A percentile compares a stretch with the other conserved stretches of the same genome.
These are phyloP conservation scores for Populus hybrid DNA, from an alignment of 441 rosid species.

Conservation along the genomic window DNA sequence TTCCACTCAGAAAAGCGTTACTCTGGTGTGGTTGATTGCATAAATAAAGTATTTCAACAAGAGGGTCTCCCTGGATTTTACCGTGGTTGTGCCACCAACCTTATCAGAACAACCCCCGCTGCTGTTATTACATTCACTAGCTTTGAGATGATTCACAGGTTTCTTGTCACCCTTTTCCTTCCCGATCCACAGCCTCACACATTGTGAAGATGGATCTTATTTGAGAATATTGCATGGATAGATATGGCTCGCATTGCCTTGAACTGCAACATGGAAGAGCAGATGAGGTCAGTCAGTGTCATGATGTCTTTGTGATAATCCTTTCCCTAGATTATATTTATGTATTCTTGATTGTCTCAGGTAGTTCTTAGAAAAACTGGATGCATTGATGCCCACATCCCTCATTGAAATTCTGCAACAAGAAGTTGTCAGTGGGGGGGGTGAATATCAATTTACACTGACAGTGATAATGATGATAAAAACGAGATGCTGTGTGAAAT, in stretches of 20 bases:
- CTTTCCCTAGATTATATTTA: slow-evolving; percentile 1
- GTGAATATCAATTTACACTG: slow-evolving; percentile 13
- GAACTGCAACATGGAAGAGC: not conserved
- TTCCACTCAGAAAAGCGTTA: slow-evolving; percentile 49
- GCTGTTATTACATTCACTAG: slow-evolving; percentile 93
- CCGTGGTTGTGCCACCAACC: slow-evolving; percentile 91
- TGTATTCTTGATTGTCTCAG: slow-evolving; percentile 3
- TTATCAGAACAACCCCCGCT: slow-evolving; percentile 86
- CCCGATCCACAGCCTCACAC: slow-evolving; percentile 47
- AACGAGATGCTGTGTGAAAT: slow-evolving; percentile 6
- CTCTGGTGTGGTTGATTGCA: slow-evolving; percentile 67
- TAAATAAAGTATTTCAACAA: slow-evolving; percentile 62
- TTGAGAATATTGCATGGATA: not conserved
- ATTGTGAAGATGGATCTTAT: slow-evolving; percentile 28
- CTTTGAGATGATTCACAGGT: slow-evolving; percentile 80
- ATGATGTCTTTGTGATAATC: slow-evolving; percentile 1
- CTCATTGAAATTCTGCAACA: not conserved
- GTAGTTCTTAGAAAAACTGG: slow-evolving; percentile 13
- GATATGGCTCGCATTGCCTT: not conserved
- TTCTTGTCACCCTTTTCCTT: slow-evolving; percentile 50
- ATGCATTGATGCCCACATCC: slow-evolving; percentile 5
- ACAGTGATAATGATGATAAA: slow-evolving; percentile 34
- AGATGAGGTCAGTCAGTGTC: not conserved
- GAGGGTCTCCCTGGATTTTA: slow-evolving; percentile 85
- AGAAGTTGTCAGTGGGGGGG: slow-evolving; percentile 11